A percentile compares a stretch with the other conserved stretches of the same genome.
Conservation (phyloP, 768 basidiomycete genomes). For the Pluteus cervinus region DNA sequence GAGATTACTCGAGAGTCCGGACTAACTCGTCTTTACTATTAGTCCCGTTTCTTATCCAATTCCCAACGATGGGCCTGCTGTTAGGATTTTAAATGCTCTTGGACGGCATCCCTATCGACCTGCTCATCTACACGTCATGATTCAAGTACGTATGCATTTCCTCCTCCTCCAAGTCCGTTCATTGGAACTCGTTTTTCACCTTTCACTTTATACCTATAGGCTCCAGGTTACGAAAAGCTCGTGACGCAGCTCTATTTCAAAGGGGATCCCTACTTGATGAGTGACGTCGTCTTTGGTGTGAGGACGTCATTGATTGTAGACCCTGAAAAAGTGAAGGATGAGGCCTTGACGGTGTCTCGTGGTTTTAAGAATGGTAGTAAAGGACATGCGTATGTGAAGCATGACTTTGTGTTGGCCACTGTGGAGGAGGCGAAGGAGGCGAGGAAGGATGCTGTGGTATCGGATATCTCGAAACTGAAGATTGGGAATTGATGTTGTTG, state of each 20-base stretch:
- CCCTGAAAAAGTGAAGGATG: constrained; percentile 47
- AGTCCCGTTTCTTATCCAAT: constrained; percentile 66
- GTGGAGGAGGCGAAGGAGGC: constrained; percentile 29
- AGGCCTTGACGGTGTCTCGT: constrained; percentile 45
- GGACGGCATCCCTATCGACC: constrained; percentile 73
- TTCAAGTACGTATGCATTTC: constrained; percentile 37
- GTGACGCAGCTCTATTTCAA: constrained; percentile 71
- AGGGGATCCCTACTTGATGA: constrained; percentile 57
- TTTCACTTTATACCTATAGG: constrained; percentile 31
- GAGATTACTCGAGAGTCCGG: not conserved
- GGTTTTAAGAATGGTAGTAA: constrained; percentile 41
- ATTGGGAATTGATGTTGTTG: no score
- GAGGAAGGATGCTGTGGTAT: no score
- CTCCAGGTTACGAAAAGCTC: constrained; percentile 68
- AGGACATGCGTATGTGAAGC: constrained; percentile 30
- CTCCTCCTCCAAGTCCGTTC: not conserved
- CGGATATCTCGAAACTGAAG: no score
- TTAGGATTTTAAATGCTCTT: constrained; percentile 46
- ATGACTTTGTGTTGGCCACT: constrained; percentile 37
- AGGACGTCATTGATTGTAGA: constrained; percentile 70
- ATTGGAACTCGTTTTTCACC: not conserved
- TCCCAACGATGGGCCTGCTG: constrained; percentile 75
- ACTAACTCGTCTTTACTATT: not conserved
- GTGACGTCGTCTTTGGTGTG: constrained; percentile 80
- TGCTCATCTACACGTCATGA: constrained; percentile 72